Percentiles rank a stretch among this genome's conserved stretches.
Evolutionary conservation across 208 protist genomes (phyloP).

Genomic region (Leishmania arabica): DNA sequence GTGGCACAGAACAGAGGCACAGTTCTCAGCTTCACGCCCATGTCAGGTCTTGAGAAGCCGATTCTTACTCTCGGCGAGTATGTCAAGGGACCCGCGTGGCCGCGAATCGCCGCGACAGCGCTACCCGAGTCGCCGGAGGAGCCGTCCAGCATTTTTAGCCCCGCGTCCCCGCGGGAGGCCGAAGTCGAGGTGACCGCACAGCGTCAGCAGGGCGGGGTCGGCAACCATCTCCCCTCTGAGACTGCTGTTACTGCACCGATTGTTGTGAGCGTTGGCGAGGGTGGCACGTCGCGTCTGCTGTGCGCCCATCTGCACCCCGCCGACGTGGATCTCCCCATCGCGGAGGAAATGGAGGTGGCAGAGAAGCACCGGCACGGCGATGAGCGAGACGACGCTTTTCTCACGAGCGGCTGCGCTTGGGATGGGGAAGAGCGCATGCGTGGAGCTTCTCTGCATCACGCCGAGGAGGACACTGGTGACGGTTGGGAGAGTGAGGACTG

Average conservation of each 20-base stretch:
- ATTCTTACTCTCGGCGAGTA: conserved; percentile 5
- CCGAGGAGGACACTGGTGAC: neutral
- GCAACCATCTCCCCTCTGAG: conserved; percentile 2
- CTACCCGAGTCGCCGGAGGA: neutral
- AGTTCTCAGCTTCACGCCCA: neutral
- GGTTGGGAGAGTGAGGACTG: conserved; percentile 19
- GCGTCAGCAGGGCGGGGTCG: neutral
- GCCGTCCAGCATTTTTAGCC: conserved; percentile 14
- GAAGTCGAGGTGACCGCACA: neutral
- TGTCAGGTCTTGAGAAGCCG: neutral
- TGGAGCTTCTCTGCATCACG: neutral
- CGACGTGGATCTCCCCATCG: neutral
- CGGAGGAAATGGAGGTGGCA: conserved; percentile 7
- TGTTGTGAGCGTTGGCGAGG: neutral
- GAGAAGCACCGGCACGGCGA: conserved; percentile 7
- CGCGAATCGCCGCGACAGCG: neutral
- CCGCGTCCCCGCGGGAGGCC: conserved; percentile 9
- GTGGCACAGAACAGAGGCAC: neutral
- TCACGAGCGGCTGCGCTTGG: neutral
- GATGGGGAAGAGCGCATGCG: neutral
- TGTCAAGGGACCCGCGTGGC: neutral
- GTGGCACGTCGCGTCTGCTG: neutral
- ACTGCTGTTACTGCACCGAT: neutral
- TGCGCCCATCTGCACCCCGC: neutral
- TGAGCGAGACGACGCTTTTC: neutral